phyloP scores from a whole-genome alignment of 345 rosid genomes.

The Brassica cretica region DNA sequence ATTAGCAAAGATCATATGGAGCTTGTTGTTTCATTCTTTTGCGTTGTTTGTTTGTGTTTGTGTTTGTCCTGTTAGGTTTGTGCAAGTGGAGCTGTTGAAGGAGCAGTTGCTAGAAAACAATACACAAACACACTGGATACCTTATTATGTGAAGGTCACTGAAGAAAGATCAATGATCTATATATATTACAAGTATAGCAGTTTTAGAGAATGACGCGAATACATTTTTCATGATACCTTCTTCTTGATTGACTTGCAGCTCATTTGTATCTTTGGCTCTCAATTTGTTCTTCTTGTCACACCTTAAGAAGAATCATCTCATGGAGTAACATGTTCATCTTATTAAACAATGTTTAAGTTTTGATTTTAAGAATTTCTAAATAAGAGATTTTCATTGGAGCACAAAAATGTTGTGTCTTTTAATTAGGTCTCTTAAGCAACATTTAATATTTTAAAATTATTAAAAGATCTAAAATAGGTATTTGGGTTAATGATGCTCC shows the following conservation, averaged over 20 bases:
- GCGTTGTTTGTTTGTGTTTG: conserved; percentile 18
- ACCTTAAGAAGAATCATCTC: too few relatives aligned
- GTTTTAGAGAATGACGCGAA: conserved; percentile 9
- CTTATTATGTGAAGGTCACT: conserved; percentile 89
- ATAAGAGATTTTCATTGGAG: too few relatives aligned
- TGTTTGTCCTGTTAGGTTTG: conserved; percentile 62
- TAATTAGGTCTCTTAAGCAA: too few relatives aligned
- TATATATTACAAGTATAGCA: conserved; percentile 9
- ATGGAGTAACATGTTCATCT: too few relatives aligned
- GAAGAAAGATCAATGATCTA: conserved; percentile 9
- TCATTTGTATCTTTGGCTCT: too few relatives aligned
- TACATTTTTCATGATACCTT: not conserved
- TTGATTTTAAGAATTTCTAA: too few relatives aligned
- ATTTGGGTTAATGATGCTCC: too few relatives aligned
- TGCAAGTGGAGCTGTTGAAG: conserved; percentile 79
- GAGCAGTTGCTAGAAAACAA: conserved; percentile 80
- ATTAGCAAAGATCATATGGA: conserved; percentile 10
- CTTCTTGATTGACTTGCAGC: conserved; percentile 26
- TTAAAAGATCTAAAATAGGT: too few relatives aligned
- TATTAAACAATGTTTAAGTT: too few relatives aligned
- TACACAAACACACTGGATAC: conserved; percentile 91
- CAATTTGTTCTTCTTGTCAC: too few relatives aligned
- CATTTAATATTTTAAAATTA: too few relatives aligned
- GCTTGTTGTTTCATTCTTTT: conserved; percentile 7
- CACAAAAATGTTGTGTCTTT: too few relatives aligned